Evolutionary conservation across 306 rosid genomes (phyloP), one percentile per base, ranked within the genome.

Genomic region (Vigna hirtella): DNA sequence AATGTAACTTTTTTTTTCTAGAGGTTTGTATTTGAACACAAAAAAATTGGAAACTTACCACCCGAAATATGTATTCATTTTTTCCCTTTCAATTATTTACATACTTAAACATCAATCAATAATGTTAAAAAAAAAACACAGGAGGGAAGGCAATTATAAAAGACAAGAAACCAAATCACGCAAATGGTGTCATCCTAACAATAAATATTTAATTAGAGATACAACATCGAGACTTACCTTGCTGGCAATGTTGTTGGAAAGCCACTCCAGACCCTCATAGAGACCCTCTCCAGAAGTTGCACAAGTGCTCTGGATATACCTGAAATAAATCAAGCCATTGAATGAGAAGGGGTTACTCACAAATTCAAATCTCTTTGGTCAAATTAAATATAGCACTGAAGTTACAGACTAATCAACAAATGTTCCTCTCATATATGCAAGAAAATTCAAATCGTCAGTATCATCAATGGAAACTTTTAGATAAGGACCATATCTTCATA

Each of bases 221-320:
- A 42, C 7, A 81, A 51, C 80, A 49, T 53, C 63, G 53, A 57
- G 66, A 70, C 80, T 83, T 81, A 84, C 98, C 97, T 94, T 94
- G 98, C 81, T 89, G 67, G 94, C 94, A 84, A 94, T 94, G 86
- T 93, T 93, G 88, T 91, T 91, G 75, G 98, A 93, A 70, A 93
- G 98, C 98, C 97, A 93, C 0, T 93, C 98, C 85, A 93, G 78
- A 74, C 98, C 98, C 86, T 94, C 98, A 15, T 94, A 94, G 52
- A 94, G 91, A 45, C 98, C 98, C 87, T 94, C 98, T 82, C 98
- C 98, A 84, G 97, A 90, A 72, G 98, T 94, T 48, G 98, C 98
- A 76, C 98, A 94, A n/a, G 98, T 92, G 89, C 97, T 94, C 89
- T 94, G 98, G 82, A 94, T 94, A 85, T 92, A 94, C 98, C 98